Percentiles rank a stretch among this genome's conserved stretches.
These are phyloP conservation scores for Crotalaria pallida DNA, from an alignment of 306 rosid species.

Conservation along the genomic window DNA sequence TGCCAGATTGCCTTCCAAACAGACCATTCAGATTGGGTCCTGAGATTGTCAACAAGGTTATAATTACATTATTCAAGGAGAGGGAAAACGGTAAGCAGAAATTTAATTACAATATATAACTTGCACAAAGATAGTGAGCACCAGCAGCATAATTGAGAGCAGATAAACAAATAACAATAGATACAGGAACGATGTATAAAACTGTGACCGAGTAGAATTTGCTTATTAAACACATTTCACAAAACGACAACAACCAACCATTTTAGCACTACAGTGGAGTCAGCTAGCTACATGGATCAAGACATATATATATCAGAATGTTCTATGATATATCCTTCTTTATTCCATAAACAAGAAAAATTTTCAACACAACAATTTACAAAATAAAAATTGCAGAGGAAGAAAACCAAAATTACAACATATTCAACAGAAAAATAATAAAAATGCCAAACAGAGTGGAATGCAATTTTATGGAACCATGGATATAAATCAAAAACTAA, in stretches of 20 bases:
- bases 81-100: neutral
- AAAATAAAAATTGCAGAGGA: neutral
- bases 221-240: neutral
- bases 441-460: neutral
- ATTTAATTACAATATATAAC: neutral
- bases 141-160: neutral
- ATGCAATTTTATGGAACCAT: neutral
- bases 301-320: no score
- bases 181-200: neutral
- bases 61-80: neutral
- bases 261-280: no score
- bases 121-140: neutral
- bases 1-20: constrained; percentile 94
- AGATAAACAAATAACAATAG: neutral
- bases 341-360: neutral
- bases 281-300: no score
- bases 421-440: neutral
- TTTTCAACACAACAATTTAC: neutral
- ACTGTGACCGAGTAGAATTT: neutral
- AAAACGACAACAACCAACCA: neutral
- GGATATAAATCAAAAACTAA: neutral
- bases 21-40: constrained; percentile 89
- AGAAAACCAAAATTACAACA: neutral
- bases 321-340: no score
- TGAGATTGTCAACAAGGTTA: constrained; percentile 22